phyloP scores from a whole-genome alignment of 768 basidiomycete genomes.

The Neoboletus brunneissimus region DNA sequence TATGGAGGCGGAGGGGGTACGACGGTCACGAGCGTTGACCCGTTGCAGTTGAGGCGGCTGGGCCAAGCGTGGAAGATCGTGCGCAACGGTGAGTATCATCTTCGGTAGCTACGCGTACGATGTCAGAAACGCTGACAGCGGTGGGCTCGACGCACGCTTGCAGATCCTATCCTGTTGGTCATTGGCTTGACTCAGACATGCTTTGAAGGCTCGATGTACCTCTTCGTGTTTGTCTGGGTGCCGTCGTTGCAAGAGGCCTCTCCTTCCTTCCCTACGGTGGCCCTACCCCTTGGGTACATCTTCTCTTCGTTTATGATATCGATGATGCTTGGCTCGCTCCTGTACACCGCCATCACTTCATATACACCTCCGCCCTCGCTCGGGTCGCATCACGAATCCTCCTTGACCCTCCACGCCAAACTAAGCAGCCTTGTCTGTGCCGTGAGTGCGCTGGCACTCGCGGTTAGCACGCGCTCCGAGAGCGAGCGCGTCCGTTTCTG shows the following conservation, averaged over 20 bases:
- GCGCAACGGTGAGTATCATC: conserved; percentile 38
- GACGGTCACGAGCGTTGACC: conserved; percentile 28
- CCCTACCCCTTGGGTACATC: conserved; percentile 73
- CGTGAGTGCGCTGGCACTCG: conserved; percentile 54
- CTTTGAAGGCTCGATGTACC: conserved; percentile 83
- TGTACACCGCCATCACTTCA: conserved; percentile 56
- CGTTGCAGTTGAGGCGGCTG: conserved; percentile 53
- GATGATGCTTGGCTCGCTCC: conserved; percentile 76
- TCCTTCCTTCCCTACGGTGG: conserved; percentile 27
- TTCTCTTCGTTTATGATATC: conserved; percentile 80
- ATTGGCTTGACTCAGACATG: conserved; percentile 75
- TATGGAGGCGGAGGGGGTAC: conserved; percentile 49
- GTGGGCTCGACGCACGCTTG: not conserved
- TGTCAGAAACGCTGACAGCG: not conserved
- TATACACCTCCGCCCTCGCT: conserved; percentile 22
- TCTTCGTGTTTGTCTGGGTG: conserved; percentile 84
- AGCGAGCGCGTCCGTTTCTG: conserved; percentile 57
- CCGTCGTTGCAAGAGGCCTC: conserved; percentile 67
- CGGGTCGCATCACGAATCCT: conserved; percentile 32
- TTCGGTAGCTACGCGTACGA: not conserved
- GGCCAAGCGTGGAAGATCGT: conserved; percentile 58
- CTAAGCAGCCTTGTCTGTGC: conserved; percentile 64
- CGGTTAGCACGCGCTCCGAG: conserved; percentile 42
- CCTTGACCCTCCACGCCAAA: conserved; percentile 62
- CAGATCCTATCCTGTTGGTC: conserved; percentile 60